A percentile compares a stretch with the other conserved stretches of the same genome.
Conservation (phyloP, 2,329 filamentous ascomycete species). For the Diaporthe velutina region DNA sequence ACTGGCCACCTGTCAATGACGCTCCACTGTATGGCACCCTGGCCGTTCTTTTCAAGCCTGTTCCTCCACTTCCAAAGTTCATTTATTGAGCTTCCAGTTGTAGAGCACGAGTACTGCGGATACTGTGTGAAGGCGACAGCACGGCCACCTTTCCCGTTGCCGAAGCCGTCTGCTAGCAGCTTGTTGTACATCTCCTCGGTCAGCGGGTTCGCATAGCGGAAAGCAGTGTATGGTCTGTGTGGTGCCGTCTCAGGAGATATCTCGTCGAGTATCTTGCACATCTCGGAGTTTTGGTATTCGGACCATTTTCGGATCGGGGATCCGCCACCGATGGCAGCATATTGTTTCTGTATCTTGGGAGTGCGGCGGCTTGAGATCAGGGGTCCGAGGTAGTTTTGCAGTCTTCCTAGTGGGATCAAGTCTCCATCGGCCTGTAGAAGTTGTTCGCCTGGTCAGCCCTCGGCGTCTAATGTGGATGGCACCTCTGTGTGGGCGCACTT, state of each 20-base stretch:
- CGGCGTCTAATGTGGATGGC: background rate
- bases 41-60: conserved; percentile 78
- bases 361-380: conserved; percentile 89
- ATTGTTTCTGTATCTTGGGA: conserved; percentile 97
- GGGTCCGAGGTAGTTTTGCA: conserved; percentile 92
- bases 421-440: conserved; percentile 83
- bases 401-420: conserved; percentile 91
- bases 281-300: conserved; percentile 91
- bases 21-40: conserved; percentile 90
- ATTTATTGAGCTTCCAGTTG: conserved; percentile 94
- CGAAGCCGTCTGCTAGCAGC: conserved; percentile 90
- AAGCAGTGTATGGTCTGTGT: conserved; percentile 97
- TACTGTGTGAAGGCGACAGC: conserved; percentile 99
- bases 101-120: conserved; percentile 98
- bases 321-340: conserved; percentile 94
- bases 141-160: conserved; percentile 87
- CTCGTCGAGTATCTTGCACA: conserved; percentile 96
- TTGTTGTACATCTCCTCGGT: conserved; percentile 94
- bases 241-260: conserved; percentile 93
- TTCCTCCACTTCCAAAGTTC: conserved; percentile 98
- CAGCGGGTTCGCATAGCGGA: conserved; percentile 92
- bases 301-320: conserved; percentile 99
- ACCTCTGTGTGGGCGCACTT: conserved; percentile 52
- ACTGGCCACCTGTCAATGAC: conserved; percentile 98
- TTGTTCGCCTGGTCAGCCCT: conserved; percentile 20